phyloP scores from a whole-genome alignment of 73 alveolate genomes.

The Paramecium caudatum region DNA sequence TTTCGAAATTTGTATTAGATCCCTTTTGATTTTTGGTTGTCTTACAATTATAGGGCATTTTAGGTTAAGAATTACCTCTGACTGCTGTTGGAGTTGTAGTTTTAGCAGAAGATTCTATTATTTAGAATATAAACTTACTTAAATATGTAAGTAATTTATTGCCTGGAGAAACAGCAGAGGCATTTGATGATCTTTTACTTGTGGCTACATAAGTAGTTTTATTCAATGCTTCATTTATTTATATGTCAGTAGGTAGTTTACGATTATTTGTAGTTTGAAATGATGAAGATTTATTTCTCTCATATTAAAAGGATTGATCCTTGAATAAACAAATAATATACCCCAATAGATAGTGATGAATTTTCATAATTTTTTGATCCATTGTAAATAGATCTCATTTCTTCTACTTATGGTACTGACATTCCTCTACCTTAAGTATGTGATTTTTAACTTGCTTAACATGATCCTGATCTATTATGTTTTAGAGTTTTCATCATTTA shows the following conservation, averaged over 20 bases:
- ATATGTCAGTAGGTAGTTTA: not conserved
- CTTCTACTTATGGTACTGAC: not conserved
- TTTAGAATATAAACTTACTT: not conserved
- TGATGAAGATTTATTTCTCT: constrained; percentile 26
- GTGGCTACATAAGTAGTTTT: not conserved
- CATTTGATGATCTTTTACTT: not conserved
- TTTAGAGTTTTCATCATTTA: not conserved
- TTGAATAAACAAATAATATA: not conserved
- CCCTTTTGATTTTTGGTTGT: not conserved
- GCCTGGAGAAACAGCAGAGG: constrained; percentile 27
- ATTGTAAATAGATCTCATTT: not conserved
- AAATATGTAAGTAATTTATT: not conserved
- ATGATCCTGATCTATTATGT: constrained; percentile 61
- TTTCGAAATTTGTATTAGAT: not conserved
- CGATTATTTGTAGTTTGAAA: not conserved
- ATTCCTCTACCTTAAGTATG: constrained; percentile 14
- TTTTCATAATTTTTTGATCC: not conserved
- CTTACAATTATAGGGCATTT: constrained; percentile 25
- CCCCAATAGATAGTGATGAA: constrained; percentile 6
- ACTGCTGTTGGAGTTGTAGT: constrained; percentile 62
- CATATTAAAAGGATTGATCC: not conserved
- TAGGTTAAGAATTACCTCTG: constrained; percentile 51
- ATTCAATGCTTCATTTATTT: not conserved
- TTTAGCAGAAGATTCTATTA: not conserved
- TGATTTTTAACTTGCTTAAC: not conserved